Percentiles rank a stretch among this genome's conserved stretches.
Conservation (phyloP, 148 eudicot genomes). For the Vaccinium macrocarpon region DNA sequence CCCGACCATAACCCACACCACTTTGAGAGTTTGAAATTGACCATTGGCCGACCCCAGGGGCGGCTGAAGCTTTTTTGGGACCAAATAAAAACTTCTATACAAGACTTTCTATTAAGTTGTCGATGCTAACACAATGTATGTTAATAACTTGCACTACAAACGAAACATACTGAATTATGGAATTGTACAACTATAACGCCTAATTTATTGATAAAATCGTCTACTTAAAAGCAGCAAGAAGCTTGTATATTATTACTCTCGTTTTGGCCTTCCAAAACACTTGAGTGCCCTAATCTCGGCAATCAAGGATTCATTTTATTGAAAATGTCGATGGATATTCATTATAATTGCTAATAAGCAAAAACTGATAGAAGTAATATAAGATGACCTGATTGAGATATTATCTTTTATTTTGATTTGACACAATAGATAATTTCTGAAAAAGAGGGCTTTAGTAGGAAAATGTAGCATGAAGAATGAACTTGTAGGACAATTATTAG, state of each 20-base stretch:
- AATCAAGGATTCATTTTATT: not conserved
- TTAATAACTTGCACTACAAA: not conserved
- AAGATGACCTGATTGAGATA: not conserved
- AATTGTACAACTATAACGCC: not conserved
- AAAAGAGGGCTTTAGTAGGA: not conserved
- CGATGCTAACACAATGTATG: not conserved
- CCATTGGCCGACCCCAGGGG: not conserved
- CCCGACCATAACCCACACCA: not conserved
- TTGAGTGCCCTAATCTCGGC: not conserved
- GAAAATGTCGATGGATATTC: not conserved
- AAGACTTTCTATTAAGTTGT: not conserved
- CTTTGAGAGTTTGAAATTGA: not conserved
- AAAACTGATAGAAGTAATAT: not conserved
- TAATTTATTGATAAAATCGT: not conserved
- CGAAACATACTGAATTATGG: not conserved
- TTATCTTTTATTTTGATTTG: not conserved
- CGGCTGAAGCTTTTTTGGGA: not conserved
- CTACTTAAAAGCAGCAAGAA: not conserved
- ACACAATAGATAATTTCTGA: not conserved
- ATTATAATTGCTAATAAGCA: not conserved
- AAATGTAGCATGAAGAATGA: not conserved
- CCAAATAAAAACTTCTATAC: not conserved
- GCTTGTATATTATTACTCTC: not conserved
- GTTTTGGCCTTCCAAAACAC: not conserved
- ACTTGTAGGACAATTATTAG: too few relatives aligned